Evolutionary conservation across 805 yeast species (phyloP), one percentile per base, ranked within the genome.

Genomic region (Myxozyma kluyveri): DNA sequence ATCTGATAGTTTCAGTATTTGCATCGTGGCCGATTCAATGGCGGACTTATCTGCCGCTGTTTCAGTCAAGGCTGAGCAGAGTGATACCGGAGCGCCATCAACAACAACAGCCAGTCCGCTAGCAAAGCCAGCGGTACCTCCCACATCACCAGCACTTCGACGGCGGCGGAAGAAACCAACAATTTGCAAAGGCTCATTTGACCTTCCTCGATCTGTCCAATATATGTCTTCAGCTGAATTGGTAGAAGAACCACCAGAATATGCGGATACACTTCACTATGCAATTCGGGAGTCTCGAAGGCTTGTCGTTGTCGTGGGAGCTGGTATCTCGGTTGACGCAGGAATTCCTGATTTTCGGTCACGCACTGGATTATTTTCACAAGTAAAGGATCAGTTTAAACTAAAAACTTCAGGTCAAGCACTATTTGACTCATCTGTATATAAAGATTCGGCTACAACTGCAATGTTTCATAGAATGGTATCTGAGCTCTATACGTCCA

Each of bases 281-380:
- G 38, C 47, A 36, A 32, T 54, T 19, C 26, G 18, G 23, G 42
- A 83, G 59, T 75, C 90, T 27, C 79, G 75, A 57, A 76, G 77
- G 56, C 71, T 83, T 27, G 75, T 87, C 1, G 78, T 84, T 26
- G 75, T 89, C 26, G 80, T 90, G 0, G 97, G 97, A 9, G 97
- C 97, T 17, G 96, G 96, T 2, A 80, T 87, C 18, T 87, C 96
- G 10, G 93, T 90, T 48, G 84, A 86, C 26, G 88, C 95, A 0
- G 96, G 96, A 3, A 89, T 88, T 36, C 96, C 96, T 2, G 93
- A 85, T 62, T 85, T 88, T 64, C 72, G 96, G 65, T 85, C 88
- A 18, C 6, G 35, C 22, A 72, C 81, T 54, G 96, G 96, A 1
- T 74, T 89, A 43, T 87, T 89, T 65, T 78, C 79, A 49, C 78